Evolutionary conservation across 345 rosid species (phyloP).

Genomic region (Camelina sativa): DNA sequence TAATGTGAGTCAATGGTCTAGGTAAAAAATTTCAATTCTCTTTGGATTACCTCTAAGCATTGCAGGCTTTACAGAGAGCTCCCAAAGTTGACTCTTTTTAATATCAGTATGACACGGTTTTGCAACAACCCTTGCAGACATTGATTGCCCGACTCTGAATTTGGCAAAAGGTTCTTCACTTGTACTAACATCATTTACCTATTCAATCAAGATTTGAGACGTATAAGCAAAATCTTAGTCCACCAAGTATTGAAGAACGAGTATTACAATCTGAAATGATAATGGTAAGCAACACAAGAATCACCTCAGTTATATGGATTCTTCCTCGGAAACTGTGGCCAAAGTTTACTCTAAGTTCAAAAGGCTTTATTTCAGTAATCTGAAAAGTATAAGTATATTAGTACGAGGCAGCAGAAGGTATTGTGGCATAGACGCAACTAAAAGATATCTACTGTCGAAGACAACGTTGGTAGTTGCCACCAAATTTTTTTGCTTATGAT

Average conservation of each 20-base stretch:
- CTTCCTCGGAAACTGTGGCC: slow-evolving; percentile 81
- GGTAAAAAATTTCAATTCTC: slow-evolving; percentile 5
- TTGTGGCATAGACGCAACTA: slow-evolving; percentile 11
- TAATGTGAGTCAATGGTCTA: slow-evolving; percentile 5
- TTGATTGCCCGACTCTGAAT: slow-evolving; percentile 86
- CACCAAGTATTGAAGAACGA: slow-evolving; percentile 7
- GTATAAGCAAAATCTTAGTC: slow-evolving; percentile 6
- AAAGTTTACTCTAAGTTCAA: slow-evolving; percentile 84
- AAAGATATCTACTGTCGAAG: slow-evolving; percentile 5
- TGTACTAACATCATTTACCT: slow-evolving; percentile 62
- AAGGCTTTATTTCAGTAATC: slow-evolving; percentile 88
- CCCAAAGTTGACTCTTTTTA: slow-evolving; percentile 69
- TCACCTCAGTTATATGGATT: slow-evolving; percentile 92
- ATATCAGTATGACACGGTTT: slow-evolving; percentile 56
- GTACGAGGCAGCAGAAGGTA: slow-evolving; percentile 24
- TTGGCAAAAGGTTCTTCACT: slow-evolving; percentile 63
- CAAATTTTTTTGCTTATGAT: background rate
- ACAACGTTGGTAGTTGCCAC: slow-evolving; percentile 2
- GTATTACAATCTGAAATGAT: slow-evolving; percentile 28
- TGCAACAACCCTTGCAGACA: slow-evolving; percentile 75
- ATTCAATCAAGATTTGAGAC: slow-evolving; percentile 43
- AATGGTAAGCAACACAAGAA: slow-evolving; percentile 28
- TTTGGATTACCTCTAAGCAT: slow-evolving; percentile 60
- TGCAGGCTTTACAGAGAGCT: slow-evolving; percentile 77
- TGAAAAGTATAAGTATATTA: slow-evolving; percentile 45